Base-by-base conservation (phyloP, 2,329 filamentous ascomycete species). In the Exophiala viscosa region DNA sequence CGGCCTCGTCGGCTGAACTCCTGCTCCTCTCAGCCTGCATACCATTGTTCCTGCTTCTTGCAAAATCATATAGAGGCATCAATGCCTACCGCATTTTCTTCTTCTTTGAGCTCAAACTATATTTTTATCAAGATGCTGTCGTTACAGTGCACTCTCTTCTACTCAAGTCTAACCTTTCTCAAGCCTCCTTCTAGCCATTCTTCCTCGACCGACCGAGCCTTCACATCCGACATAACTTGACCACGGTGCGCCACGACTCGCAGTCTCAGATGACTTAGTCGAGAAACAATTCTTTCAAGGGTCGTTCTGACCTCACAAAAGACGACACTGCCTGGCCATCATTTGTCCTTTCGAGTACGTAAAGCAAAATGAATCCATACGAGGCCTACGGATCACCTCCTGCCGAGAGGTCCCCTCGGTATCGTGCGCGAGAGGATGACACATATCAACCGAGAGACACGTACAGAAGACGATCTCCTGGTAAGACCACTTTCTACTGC, bases 401-500 rank as follows among this genome's bases (percentile, higher is more conserved):
- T 5, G 55, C 59, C 31, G 59, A 63, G 18, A 66, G 67, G 46
- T 55, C 64, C 18, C 62, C 67, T 7, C 45, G 70, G 55, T 71
- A 72, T 61, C 53, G 56, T 14, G 63, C 54, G 48, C 69, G 71
- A 14, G 72, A 75, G 36, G 69, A 67, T 38, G 73, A 76, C 60
- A 65, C 45, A 65, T 70, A 60, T 50, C 64, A 64, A 20, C 63
- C 60, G 55, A 65, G n/a, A 60, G 73, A 76, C 58, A 66, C 65
- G 5, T 75, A 75, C 62, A 66, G 73, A 53, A 69, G 73, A 56
- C 69, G 74, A 51, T 76, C 74, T 28, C 74, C 74, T 61, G 67
- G 74, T 77, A 69, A 61, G 71, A 48, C 15, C 23, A 7, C 11
- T 20, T 18, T 17, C 17, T 8, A 28, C 40, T 14, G 18, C 14